Percentiles rank a stretch among this genome's conserved stretches.
These are phyloP conservation scores for Schizophyllum commune DNA, from an alignment of 1,284 basidiomycete genomes.

Conservation along the genomic window DNA sequence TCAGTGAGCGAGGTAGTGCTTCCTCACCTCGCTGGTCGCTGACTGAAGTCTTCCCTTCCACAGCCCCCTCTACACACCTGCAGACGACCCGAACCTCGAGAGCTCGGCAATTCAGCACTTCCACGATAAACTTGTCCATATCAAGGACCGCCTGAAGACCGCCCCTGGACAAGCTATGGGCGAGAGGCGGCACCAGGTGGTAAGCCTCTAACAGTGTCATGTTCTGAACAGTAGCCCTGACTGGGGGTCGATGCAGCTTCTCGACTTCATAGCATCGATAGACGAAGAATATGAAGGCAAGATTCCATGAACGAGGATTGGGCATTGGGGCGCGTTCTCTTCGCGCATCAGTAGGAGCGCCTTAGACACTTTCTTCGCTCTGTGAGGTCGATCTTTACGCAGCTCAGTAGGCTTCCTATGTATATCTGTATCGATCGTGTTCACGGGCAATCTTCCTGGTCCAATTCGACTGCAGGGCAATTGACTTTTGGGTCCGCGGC, in stretches of 20 bases:
- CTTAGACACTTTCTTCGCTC: no score
- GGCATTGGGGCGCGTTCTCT: no score
- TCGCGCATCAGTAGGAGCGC: no score
- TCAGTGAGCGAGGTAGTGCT: constrained; percentile 29
- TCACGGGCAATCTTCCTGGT: no score
- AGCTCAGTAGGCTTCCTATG: no score
- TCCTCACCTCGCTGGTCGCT: neutral
- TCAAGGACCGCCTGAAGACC: constrained; percentile 74
- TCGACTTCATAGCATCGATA: constrained; percentile 44
- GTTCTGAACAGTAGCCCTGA: no score
- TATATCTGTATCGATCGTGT: no score
- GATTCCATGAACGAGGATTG: neutral
- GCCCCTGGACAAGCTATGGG: constrained; percentile 61
- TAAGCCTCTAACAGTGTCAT: constrained; percentile 33
- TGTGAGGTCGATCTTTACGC: no score
- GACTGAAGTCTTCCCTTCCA: neutral
- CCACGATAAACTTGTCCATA: constrained; percentile 77
- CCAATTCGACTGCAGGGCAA: no score
- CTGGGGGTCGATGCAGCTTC: constrained; percentile 30
- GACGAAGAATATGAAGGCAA: constrained; percentile 34
- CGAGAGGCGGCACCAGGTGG: constrained; percentile 65
- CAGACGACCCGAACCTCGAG: constrained; percentile 36
- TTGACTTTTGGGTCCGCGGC: no score
- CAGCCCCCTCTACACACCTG: constrained; percentile 62
- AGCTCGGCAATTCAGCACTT: constrained; percentile 78